Evolutionary conservation across 2,329 filamentous ascomycete species (phyloP).

Genomic region (Epichloe sp.): DNA sequence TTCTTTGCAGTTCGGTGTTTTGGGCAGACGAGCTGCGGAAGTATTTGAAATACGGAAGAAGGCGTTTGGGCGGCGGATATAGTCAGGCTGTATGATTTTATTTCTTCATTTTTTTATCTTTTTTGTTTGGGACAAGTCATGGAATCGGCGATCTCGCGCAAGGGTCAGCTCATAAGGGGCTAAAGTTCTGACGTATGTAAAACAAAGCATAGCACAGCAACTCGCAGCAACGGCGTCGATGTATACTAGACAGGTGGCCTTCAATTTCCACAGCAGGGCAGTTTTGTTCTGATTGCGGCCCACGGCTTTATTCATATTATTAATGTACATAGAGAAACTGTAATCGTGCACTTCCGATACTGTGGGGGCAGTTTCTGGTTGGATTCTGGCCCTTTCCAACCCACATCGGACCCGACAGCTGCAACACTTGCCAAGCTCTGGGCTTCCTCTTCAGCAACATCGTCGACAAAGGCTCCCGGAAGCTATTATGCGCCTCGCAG

Average conservation of each 20-base stretch:
- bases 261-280: neutral
- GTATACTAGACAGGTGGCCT: neutral
- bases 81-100: conserved; percentile 46
- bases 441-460: neutral
- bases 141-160: neutral
- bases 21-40: conserved; percentile 91
- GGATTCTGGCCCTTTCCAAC: neutral
- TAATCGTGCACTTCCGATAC: too few species aligned
- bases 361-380: neutral
- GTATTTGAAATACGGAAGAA: conserved; percentile 50
- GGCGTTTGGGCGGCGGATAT: conserved; percentile 46
- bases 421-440: neutral
- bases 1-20: conserved; percentile 79
- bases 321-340: too few species aligned
- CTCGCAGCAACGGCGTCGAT: neutral
- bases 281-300: too few species aligned
- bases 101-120: too few species aligned
- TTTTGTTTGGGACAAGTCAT: neutral
- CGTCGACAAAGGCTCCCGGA: conserved; percentile 11
- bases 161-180: neutral
- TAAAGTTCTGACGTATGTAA: neutral
- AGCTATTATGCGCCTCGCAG: conserved; percentile 33
- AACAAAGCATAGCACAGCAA: neutral
- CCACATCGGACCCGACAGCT: neutral
- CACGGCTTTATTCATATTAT: too few species aligned